A percentile compares a stretch with the other conserved stretches of the same genome.
Evolutionary conservation across 768 basidiomycete species (phyloP).

Genomic region (Pisolithus marmoratus): DNA sequence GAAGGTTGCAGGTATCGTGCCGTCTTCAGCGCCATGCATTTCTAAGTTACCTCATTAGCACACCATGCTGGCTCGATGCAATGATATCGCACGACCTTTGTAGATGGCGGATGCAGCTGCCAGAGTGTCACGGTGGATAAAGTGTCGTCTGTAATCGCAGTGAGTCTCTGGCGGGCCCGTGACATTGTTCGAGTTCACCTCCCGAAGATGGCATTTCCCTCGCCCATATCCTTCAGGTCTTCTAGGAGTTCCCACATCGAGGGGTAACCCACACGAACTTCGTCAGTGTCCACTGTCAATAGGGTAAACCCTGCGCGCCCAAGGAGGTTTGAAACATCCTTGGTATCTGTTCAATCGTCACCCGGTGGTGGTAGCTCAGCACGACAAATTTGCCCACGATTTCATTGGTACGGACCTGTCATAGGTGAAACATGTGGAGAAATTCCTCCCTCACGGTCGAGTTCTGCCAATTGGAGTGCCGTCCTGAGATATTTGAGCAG

Average conservation of each 20-base stretch:
- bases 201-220: constrained; percentile 86
- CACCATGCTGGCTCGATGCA: not conserved
- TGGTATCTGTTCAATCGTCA: constrained; percentile 54
- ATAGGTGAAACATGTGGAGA: constrained; percentile 97
- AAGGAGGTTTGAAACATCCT: constrained; percentile 89
- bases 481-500: constrained; percentile 46
- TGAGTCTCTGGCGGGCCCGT: not conserved
- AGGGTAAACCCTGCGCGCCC: constrained; percentile 90
- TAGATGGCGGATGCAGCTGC: constrained; percentile 92
- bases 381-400: not conserved
- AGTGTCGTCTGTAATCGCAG: constrained; percentile 45
- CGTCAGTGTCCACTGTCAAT: constrained; percentile 93
- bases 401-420: constrained; percentile 59
- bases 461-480: constrained; percentile 87
- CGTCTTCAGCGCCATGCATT: constrained; percentile 79
- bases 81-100: constrained; percentile 48
- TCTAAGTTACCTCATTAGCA: constrained; percentile 39
- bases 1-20: constrained; percentile 89
- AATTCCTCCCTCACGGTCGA: constrained; percentile 92
- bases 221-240: constrained; percentile 95
- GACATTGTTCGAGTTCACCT: constrained; percentile 39
- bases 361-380: not conserved
- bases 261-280: constrained; percentile 86
- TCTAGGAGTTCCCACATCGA: constrained; percentile 95
- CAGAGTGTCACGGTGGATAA: constrained; percentile 78